These are phyloP conservation scores for Thyridium curvatum DNA, from an alignment of 2,329 filamentous ascomycete genomes.

Conservation along the genomic window DNA sequence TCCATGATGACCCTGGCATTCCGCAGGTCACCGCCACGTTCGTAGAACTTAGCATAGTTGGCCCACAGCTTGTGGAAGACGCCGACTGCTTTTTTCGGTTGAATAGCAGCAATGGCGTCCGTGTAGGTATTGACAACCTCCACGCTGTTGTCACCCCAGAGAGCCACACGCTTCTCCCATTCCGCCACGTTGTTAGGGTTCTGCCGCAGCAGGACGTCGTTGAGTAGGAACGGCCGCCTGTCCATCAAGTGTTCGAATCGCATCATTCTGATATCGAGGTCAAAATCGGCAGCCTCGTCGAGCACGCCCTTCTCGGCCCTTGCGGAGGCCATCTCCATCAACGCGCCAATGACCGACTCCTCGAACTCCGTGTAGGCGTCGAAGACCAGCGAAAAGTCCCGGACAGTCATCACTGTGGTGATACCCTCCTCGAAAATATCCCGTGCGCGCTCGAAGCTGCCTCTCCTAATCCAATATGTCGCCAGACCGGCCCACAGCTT, in stretches of 20 bases:
- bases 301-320: conserved; percentile 72
- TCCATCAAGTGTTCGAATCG: conserved; percentile 98
- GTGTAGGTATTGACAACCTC: conserved; percentile 95
- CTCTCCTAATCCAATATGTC: conserved; percentile 92
- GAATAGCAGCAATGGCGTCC: conserved; percentile 84
- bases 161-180: conserved; percentile 92
- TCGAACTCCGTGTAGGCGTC: conserved; percentile 96
- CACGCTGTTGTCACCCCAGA: conserved; percentile 89
- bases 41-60: conserved; percentile 96
- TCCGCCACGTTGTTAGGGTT: conserved; percentile 95
- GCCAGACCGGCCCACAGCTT: conserved; percentile 93
- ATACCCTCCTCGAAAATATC: conserved; percentile 96
- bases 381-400: conserved; percentile 94
- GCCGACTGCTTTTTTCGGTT: conserved; percentile 89
- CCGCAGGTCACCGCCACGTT: conserved; percentile 74
- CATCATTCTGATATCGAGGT: conserved; percentile 95
- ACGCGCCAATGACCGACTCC: conserved; percentile 83
- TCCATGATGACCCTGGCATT: conserved; percentile 92
- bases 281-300: conserved; percentile 83
- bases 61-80: conserved; percentile 93
- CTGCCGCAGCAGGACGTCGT: conserved; percentile 89
- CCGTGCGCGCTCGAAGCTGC: conserved; percentile 85
- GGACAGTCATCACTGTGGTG: conserved; percentile 96
- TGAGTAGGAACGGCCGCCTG: conserved; percentile 87
- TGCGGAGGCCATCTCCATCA: conserved; percentile 81